Conservation (phyloP, 495 filamentous ascomycete genomes). For the Barbatosphaeria neglecta region DNA sequence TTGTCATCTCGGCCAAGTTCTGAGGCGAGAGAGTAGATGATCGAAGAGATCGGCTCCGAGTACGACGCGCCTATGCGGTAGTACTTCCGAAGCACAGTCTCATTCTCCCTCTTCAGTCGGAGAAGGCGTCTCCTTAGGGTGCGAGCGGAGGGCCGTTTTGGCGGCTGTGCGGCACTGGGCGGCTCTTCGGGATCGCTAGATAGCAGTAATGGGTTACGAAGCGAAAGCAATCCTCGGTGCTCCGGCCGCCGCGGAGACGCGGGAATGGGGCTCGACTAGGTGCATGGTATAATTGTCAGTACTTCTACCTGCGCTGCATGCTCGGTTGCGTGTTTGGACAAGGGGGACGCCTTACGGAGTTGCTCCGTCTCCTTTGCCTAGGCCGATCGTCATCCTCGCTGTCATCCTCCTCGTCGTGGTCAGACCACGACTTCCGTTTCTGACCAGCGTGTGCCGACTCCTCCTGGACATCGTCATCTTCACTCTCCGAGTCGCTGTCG, state of each 20-base stretch:
- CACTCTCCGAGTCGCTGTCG: conserved; percentile 35
- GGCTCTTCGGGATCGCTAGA: conserved; percentile 30
- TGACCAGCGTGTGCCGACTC: conserved; percentile 26
- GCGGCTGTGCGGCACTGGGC: conserved; percentile 46
- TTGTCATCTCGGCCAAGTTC: conserved; percentile 95
- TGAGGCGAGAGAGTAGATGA: conserved; percentile 88
- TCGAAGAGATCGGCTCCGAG: conserved; percentile 84
- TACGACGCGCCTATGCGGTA: conserved; percentile 81
- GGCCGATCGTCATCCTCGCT: conserved; percentile 61
- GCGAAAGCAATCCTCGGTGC: conserved; percentile 36
- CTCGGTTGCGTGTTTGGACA: background rate
- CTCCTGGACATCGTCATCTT: conserved; percentile 18
- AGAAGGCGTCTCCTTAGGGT: conserved; percentile 61
- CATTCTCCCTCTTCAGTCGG: conserved; percentile 63
- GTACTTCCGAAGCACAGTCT: conserved; percentile 60
- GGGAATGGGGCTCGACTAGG: conserved; percentile 48
- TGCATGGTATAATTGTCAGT: too few relatives aligned
- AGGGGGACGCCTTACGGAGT: conserved; percentile 51
- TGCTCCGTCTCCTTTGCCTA: conserved; percentile 68
- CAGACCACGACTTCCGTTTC: conserved; percentile 81
- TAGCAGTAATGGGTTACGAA: conserved; percentile 28
- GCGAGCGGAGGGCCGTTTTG: conserved; percentile 51
- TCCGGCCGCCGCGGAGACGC: conserved; percentile 37
- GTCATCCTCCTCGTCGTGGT: conserved; percentile 55
- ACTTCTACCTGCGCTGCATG: too few relatives aligned